phyloP scores from a whole-genome alignment of 139 green algal genomes.

The Volvox reticuliferus region DNA sequence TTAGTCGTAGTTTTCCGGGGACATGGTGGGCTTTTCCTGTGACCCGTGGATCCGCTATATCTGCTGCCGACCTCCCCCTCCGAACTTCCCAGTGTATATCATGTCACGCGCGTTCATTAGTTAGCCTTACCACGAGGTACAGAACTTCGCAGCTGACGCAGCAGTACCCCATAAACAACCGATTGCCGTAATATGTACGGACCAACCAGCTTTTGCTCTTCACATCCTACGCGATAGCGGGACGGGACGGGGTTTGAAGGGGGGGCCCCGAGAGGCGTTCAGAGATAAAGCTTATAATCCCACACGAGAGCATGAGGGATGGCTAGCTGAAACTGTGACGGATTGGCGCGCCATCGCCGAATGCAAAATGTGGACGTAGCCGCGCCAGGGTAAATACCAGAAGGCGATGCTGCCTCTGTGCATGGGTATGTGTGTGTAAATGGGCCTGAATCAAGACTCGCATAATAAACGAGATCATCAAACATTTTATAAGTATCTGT shows the following conservation, averaged over 20 bases:
- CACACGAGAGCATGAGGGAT: not conserved
- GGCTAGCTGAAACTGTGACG: not conserved
- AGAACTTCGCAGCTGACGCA: constrained; percentile 90
- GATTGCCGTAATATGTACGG: constrained; percentile 89
- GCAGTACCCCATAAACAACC: constrained; percentile 98
- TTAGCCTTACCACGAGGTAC: constrained; percentile 71
- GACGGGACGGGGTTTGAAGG: not conserved
- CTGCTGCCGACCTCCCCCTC: not conserved
- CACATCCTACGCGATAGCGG: constrained; percentile 72
- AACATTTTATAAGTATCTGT: too few species aligned
- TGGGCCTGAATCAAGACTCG: too few species aligned
- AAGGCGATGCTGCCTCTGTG: too few species aligned
- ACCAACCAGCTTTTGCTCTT: constrained; percentile 80
- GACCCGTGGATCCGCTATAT: too few species aligned
- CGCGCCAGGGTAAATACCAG: too few species aligned
- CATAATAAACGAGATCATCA: too few species aligned
- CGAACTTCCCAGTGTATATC: not conserved
- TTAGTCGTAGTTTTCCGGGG: too few species aligned
- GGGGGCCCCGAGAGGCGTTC: too few species aligned
- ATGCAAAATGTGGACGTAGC: not conserved
- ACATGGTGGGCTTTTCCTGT: too few species aligned
- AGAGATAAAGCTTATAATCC: too few species aligned
- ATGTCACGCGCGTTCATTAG: too few species aligned
- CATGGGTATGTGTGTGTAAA: too few species aligned
- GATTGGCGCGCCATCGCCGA: not conserved